Evolutionary conservation across 768 basidiomycete genomes (phyloP), one percentile per base, ranked within the genome.

Genomic region (Calocera cornea): DNA sequence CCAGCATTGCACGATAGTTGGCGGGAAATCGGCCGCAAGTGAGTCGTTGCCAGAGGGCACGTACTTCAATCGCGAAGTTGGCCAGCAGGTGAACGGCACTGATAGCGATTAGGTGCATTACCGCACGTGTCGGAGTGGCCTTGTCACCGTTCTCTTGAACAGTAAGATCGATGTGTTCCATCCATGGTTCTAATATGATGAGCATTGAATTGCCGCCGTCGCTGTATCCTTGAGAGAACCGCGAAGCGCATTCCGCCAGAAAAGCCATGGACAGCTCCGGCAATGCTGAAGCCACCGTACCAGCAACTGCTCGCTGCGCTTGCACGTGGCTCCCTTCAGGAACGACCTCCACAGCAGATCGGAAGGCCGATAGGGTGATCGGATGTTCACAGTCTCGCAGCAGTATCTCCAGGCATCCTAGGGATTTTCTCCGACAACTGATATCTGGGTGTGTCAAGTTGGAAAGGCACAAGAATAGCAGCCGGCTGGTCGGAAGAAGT

Each of bases 61-160:
- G 80, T 49, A 97, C 82, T 73, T 93, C 92, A 70, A 92, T 89
- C 1, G 91, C 82, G 71, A 93, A 86, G 29, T 78, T 83, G 68
- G 87, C 83, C 10, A 83, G 83, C 72, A 88, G 92, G 65, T 87
- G 85, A 60, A 88, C 78, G 31, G 90, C 54, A 19, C 54, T 92
- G 67, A 97, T 80, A n/a, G 87, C 83, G 70, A 94, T 86, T 24
- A 97, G 80, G 74, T 95, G 87, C 72, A 88, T 89, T 12, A 95
- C 80, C 19, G 87, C 84, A 14, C 82, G 78, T 65, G 83, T 80
- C 1, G 79, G 77, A 0, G 87, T 83, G 2, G 86, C 76, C 34
- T 77, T 78, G 1, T 82, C 80, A 67, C 80, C 81, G 68, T 85
- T 84, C 66, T 86, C 84, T 1, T 80, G 78, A 76, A 87, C 83